Percentiles rank a stretch among this genome's conserved stretches.
Conservation (phyloP, 108 stramenopile species). For the Nitzschia palea region DNA sequence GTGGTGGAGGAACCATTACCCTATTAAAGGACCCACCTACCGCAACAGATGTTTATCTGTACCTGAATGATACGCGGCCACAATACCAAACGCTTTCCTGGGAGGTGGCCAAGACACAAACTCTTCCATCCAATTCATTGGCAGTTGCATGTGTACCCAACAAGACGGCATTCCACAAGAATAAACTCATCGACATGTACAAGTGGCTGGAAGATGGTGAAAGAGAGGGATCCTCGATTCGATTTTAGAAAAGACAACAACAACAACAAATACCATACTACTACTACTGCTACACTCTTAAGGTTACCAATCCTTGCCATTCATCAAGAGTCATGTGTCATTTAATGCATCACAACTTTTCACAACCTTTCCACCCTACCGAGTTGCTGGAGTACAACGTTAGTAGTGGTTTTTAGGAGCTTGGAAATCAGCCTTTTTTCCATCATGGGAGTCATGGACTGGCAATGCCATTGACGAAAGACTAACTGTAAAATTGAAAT, state of each 20-base stretch:
- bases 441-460: no score
- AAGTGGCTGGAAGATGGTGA: constrained; percentile 1
- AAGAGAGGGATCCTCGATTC: not conserved
- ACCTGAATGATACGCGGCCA: not conserved
- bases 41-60: not conserved
- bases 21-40: not conserved
- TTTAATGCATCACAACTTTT: no score
- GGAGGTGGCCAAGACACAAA: not conserved
- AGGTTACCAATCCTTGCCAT: no score
- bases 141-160: not conserved
- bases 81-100: constrained; percentile 1
- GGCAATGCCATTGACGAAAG: no score
- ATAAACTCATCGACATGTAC: not conserved
- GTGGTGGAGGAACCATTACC: constrained; percentile 19
- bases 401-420: no score
- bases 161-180: not conserved
- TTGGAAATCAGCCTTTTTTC: no score
- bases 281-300: no score
- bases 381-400: no score
- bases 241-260: not conserved
- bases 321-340: no score
- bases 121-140: not conserved
- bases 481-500: no score
- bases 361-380: no score
- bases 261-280: no score